Evolutionary conservation across 129 eudicot species (phyloP), one percentile per base, ranked within the genome.

Genomic region (Lactuca sativa): DNA sequence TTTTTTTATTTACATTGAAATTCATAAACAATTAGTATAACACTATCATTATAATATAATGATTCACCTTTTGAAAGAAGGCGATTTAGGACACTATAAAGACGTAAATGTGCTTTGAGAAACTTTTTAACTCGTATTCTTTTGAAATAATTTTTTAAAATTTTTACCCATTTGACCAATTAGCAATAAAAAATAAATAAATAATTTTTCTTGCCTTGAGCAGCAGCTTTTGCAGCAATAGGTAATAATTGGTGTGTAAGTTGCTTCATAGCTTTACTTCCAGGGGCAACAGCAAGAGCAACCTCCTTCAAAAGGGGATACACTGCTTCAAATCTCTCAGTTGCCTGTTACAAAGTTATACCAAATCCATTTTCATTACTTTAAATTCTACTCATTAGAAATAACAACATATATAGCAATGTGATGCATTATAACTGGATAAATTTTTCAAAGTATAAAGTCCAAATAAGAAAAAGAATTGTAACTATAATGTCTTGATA

Each of bases 261-360:
- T 70, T 82, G 90, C 75, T 85, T 82, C 82, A 82, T 72, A 66
- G 82, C 87, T 66, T 85, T 82, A 66, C 87, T 85, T 33, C 85
- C 87, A 63, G 84, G 82, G 65, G 85, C 48, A 72, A 74, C 85
- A 34, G 82, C 84, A 82, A 82, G 81, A 57, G 87, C 90, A 62
- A 85, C 78, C 67, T 85, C 90, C 79, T 82, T 82, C 36, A 82
- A 49, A 53, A 69, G 56, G 6, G 87, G 90, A 56, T 85, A 85
- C 3, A 76, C 43, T 13, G 82, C 87, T 79, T 85, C 82, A 59
- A 85, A 85, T 74, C 90, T 82, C 62, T 85, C 87, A 37, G 87
- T 82, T 78, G 82, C 90, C 86, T 85, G 54, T 0, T 11, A 25
- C 36, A 43, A 69, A 70, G 13, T 69, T 36, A 43, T 4, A 49